These are phyloP conservation scores for Orbilia oligospora DNA, from an alignment of 2,329 filamentous ascomycete species.

Conservation along the genomic window DNA sequence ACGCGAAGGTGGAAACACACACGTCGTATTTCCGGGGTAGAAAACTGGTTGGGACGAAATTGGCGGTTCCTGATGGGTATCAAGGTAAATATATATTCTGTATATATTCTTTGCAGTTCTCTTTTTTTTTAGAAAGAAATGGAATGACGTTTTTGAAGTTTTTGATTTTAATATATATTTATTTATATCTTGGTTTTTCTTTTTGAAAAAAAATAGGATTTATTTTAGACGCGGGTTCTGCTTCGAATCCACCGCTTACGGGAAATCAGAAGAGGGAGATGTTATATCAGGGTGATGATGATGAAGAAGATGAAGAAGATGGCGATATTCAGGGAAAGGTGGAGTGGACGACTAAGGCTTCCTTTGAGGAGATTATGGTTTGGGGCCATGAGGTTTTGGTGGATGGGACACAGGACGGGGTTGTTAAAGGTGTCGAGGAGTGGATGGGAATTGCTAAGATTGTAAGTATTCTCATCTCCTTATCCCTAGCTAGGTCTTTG, in stretches of 20 bases:
- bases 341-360: constrained; percentile 41
- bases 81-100: constrained; percentile 31
- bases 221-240: constrained; percentile 15
- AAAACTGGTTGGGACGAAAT: constrained; percentile 50
- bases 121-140: no score
- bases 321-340: background rate
- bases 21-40: constrained; percentile 55
- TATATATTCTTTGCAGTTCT: background rate
- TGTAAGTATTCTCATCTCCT: constrained; percentile 23
- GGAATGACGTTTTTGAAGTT: no score
- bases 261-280: constrained; percentile 40
- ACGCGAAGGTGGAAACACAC: constrained; percentile 27
- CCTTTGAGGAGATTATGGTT: constrained; percentile 51
- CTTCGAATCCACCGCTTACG: constrained; percentile 18
- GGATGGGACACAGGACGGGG: constrained; percentile 47
- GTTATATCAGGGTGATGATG: constrained; percentile 48
- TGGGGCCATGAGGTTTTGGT: constrained; percentile 54
- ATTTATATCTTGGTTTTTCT: no score
- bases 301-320: constrained; percentile 32
- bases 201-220: constrained; percentile 21
- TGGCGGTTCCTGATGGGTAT: constrained; percentile 53
- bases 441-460: constrained; percentile 47
- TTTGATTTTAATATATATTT: no score
- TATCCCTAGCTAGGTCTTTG: background rate
- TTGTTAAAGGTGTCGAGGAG: constrained; percentile 50